Conservation (phyloP, 305 asterid species). For the Fraxinus nigra region DNA sequence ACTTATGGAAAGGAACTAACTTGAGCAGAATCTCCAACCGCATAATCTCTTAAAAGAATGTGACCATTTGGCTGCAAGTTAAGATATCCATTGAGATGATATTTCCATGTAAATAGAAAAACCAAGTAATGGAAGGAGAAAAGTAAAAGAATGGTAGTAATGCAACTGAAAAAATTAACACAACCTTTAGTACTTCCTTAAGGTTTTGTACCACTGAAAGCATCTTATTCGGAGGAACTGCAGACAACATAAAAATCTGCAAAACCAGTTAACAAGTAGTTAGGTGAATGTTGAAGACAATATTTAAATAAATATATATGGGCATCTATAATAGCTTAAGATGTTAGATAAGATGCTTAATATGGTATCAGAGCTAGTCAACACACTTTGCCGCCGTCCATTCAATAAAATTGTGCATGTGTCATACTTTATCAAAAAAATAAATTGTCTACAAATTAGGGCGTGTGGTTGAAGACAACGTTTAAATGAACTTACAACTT, state of each 20-base stretch:
- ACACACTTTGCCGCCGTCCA: neutral
- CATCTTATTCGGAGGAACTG: constrained; percentile 80
- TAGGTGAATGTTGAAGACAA: neutral
- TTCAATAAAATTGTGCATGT: neutral
- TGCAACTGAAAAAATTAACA: neutral
- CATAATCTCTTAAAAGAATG: constrained; percentile 74
- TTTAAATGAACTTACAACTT: neutral
- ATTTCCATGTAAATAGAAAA: constrained; percentile 17
- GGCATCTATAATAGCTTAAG: neutral
- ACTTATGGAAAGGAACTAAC: constrained; percentile 34
- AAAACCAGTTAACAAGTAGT: constrained; percentile 25
- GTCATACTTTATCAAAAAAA: neutral
- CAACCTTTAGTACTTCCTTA: constrained; percentile 69
- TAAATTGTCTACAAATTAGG: neutral
- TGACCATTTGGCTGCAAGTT: constrained; percentile 71
- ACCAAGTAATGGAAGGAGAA: constrained; percentile 3
- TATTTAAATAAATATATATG: neutral
- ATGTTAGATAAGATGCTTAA: neutral
- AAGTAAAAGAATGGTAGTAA: constrained; percentile 2
- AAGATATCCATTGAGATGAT: constrained; percentile 18
- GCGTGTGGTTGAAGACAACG: neutral
- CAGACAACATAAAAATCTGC: constrained; percentile 83
- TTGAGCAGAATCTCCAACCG: constrained; percentile 74
- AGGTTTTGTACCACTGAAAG: constrained; percentile 55
- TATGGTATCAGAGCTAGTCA: neutral